Conservation (phyloP, 148 eudicot species). For the Fagopyrum homotropicum region DNA sequence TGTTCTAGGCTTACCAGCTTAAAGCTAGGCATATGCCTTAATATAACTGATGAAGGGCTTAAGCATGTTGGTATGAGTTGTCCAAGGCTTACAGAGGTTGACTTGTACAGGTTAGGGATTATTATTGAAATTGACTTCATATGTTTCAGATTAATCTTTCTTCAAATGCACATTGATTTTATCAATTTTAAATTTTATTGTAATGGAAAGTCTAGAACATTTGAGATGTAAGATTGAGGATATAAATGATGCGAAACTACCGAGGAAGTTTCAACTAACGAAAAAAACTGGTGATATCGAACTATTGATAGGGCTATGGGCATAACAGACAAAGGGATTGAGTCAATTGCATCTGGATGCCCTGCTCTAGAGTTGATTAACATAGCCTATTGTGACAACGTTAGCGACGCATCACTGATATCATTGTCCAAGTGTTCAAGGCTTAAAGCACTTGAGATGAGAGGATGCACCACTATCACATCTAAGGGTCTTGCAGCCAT, state of each 20-base stretch:
- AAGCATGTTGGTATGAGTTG: constrained; percentile 52
- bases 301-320: constrained; percentile 44
- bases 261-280: no score
- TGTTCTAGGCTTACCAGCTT: constrained; percentile 48
- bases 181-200: not conserved
- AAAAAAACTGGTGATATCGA: not conserved
- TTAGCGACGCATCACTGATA: constrained; percentile 49
- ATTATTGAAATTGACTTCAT: not conserved
- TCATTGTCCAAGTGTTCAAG: constrained; percentile 56
- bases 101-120: constrained; percentile 61
- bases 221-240: no score
- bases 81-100: constrained; percentile 59
- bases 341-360: constrained; percentile 57
- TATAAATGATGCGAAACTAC: no score
- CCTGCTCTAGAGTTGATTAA: constrained; percentile 52
- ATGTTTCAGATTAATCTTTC: no score
- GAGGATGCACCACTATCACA: constrained; percentile 70
- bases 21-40: constrained; percentile 68
- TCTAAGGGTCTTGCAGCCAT: constrained; percentile 57
- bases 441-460: constrained; percentile 54
- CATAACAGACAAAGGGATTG: constrained; percentile 59
- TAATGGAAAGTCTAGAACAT: not conserved
- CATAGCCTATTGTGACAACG: constrained; percentile 49
- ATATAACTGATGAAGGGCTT: constrained; percentile 61
- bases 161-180: not conserved